Conservation (phyloP, 2,329 filamentous ascomycete genomes). For the Xylariaceae sp. region DNA sequence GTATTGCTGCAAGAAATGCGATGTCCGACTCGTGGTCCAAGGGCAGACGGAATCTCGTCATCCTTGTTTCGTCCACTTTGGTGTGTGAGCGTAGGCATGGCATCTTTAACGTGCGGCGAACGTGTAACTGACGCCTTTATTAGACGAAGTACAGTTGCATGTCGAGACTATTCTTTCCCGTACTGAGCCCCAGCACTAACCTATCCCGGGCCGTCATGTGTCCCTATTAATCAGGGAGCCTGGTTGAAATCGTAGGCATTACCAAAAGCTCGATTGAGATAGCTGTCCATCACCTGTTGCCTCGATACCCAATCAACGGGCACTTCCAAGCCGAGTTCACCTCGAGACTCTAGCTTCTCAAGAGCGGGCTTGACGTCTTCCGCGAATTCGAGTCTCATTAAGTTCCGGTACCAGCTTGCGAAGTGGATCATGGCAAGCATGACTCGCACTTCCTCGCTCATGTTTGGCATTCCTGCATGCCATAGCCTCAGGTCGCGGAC, state of each 20-base stretch:
- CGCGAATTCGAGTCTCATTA: slow-evolving; percentile 61
- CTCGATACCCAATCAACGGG: slow-evolving; percentile 56
- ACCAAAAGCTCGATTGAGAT: slow-evolving; percentile 63
- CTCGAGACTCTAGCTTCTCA: slow-evolving; percentile 41
- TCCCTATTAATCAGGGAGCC: slow-evolving; percentile 28
- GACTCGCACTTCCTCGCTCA: slow-evolving; percentile 55
- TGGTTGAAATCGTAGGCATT: slow-evolving; percentile 70
- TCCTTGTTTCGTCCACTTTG: no score
- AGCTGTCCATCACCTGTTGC: slow-evolving; percentile 51
- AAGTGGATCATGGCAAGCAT: slow-evolving; percentile 70
- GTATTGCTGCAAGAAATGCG: no score
- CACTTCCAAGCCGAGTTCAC: slow-evolving; percentile 52
- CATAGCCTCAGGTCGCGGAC: slow-evolving; percentile 67
- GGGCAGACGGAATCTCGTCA: no score
- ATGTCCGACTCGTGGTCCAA: no score
- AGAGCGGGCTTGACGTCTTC: slow-evolving; percentile 56
- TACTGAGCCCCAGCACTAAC: no score
- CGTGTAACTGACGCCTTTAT: no score
- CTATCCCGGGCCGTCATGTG: no score
- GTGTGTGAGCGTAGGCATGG: no score
- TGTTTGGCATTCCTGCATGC: slow-evolving; percentile 70
- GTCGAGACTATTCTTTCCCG: no score
- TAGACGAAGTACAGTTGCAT: no score
- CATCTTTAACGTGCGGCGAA: no score
- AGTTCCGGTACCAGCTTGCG: slow-evolving; percentile 63